Percentiles rank a stretch among this genome's conserved stretches.
Evolutionary conservation across 306 rosid genomes (phyloP).

Genomic region (Gillenia trifoliata): DNA sequence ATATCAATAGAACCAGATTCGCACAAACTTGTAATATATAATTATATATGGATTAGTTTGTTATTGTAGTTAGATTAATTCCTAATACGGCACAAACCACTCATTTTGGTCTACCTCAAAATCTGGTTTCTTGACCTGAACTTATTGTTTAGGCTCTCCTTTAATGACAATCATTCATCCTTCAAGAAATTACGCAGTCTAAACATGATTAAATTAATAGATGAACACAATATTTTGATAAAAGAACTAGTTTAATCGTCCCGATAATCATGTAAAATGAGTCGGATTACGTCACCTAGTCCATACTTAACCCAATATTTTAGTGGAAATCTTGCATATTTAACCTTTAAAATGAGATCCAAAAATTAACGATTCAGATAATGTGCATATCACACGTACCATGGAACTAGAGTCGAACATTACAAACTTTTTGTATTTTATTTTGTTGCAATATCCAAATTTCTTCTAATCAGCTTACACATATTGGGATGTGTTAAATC

Average conservation of each 20-base stretch:
- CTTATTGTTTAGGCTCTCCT: background rate
- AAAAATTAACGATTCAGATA: no score
- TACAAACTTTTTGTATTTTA: background rate
- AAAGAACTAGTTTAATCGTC: background rate
- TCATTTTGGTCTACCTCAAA: background rate
- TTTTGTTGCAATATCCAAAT: background rate
- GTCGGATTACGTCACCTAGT: background rate
- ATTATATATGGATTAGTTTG: background rate
- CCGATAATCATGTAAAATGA: no score
- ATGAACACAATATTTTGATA: background rate
- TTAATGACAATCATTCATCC: no score
- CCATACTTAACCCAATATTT: no score
- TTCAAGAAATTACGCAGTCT: no score
- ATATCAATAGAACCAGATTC: background rate
- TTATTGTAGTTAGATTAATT: background rate
- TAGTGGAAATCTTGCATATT: no score
- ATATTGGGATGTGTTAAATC: no score
- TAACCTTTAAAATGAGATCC: no score
- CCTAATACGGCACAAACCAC: background rate
- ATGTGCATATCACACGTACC: background rate
- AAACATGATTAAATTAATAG: background rate
- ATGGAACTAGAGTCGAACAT: background rate
- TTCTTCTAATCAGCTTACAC: background rate
- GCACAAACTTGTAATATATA: background rate
- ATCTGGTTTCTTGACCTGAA: background rate